Base-by-base conservation (phyloP, 768 basidiomycete species). In the Phallus indusiatus region DNA sequence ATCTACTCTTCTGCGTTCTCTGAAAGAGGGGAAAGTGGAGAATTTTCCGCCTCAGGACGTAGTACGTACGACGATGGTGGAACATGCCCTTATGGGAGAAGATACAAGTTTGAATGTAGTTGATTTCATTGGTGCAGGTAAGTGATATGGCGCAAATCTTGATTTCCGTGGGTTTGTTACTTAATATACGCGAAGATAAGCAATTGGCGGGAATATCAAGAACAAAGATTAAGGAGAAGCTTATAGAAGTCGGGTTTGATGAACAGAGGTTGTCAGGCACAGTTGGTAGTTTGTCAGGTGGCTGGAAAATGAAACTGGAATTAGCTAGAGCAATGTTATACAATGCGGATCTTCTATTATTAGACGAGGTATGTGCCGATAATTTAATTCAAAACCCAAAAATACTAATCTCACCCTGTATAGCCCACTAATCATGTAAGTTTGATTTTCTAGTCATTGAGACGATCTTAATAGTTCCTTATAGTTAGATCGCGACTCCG, bases 221-320 rank as follows among this genome's bases (percentile, higher is more conserved):
- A 49, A 75, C 80, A 42, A 85, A 86, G 73, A 89, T 97, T 66
- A 78, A 83, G 58, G 81, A 80, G 21, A 90, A 93, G 69, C 81
- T 98, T 6, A 63, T 78, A 11, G 91, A 89, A 66, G 94, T 97
- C 55, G 95, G 95, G 54, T 97, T 98, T 69, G 88, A 93, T 67
- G 90, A 89, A 64, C 79, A 76, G 51, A 81, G 90, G 60, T 94
- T 97, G 74, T 74, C 80, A 46, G 90, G 95, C 65, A 75, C 81
- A 54, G 94, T 97, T 61, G 92, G 88, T 52, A 86, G 90, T 47
- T 76, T 97, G 61, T 96, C 94, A 14, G 95, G 95, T 67, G 94
- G 95, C 47, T 98, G 94, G 94, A 98, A 98, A 77, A 97, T 98
- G 94, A 96, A 96, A 73, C 81, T 97, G 55, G 94, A 97, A 70